Conservation (phyloP, 2,329 filamentous ascomycete species). For the Trichoderma koningiopsis region DNA sequence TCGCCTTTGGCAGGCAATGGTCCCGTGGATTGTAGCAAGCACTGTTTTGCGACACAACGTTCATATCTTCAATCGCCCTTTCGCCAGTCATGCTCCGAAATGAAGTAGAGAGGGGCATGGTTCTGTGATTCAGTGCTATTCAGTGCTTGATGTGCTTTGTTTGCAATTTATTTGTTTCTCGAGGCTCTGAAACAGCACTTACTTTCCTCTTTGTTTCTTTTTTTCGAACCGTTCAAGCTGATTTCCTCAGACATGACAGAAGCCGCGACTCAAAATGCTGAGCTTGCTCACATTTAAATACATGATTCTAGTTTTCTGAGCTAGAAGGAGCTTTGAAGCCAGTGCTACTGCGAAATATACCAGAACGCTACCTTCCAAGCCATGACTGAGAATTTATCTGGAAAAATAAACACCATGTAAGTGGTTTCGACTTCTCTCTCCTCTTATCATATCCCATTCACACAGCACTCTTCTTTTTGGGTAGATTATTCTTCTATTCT, state of each 20-base stretch:
- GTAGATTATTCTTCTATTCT: not conserved
- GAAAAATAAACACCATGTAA: conserved; percentile 25
- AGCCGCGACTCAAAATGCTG: not conserved
- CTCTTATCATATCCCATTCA: not conserved
- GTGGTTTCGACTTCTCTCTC: not conserved
- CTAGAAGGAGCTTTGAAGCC: conserved; percentile 9
- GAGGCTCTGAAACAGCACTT: not conserved
- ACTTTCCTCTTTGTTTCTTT: not conserved
- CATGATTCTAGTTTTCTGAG: not conserved
- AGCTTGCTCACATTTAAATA: not conserved
- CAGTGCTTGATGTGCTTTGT: not conserved
- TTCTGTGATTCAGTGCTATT: not conserved
- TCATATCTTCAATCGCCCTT: not conserved
- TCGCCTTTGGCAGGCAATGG: not conserved
- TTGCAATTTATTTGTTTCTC: not conserved
- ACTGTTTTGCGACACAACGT: not conserved
- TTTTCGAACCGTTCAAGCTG: not conserved
- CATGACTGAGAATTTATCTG: not conserved
- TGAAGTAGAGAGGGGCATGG: not conserved
- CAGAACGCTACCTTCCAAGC: not conserved
- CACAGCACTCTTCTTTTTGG: not conserved
- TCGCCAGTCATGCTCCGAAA: not conserved
- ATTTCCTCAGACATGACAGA: not conserved
- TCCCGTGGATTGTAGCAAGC: conserved; percentile 2
- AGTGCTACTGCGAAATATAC: not conserved